Conservation (phyloP, 2,329 filamentous ascomycete genomes). For the Orbilia oligospora region DNA sequence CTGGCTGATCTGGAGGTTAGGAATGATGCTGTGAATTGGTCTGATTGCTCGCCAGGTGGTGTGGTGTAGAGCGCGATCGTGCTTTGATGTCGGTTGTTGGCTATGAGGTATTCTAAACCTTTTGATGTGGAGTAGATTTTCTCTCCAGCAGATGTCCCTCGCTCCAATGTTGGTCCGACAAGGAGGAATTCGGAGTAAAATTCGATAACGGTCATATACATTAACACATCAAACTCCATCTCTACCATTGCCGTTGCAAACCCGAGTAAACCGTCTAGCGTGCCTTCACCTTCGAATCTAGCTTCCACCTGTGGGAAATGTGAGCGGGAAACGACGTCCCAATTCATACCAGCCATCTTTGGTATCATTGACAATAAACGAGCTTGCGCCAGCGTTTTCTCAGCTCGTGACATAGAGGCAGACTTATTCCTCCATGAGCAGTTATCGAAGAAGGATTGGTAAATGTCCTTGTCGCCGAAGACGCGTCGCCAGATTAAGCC, state of each 20-base stretch:
- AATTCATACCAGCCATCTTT: conserved; percentile 58
- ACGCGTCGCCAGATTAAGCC: conserved; percentile 58
- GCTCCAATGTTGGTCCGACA: conserved; percentile 43
- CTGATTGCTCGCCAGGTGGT: conserved; percentile 48
- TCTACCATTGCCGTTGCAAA: conserved; percentile 59
- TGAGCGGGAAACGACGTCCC: conserved; percentile 56
- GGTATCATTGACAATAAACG: conserved; percentile 53
- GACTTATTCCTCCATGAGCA: conserved; percentile 58
- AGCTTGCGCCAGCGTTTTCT: conserved; percentile 54
- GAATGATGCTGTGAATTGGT: conserved; percentile 58
- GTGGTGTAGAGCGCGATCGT: conserved; percentile 52
- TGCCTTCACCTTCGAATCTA: conserved; percentile 52
- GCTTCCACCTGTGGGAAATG: conserved; percentile 59
- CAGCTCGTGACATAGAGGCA: conserved; percentile 55
- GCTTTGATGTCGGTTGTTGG: conserved; percentile 54
- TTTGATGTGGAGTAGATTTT: conserved; percentile 54
- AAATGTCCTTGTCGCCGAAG: conserved; percentile 59
- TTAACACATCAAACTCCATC: conserved; percentile 58
- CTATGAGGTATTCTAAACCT: conserved; percentile 55
- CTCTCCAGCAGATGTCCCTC: conserved; percentile 19
- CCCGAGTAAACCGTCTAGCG: conserved; percentile 53
- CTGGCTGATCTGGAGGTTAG: conserved; percentile 51
- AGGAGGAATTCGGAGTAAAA: conserved; percentile 58
- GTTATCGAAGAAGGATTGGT: conserved; percentile 59
- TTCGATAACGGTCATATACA: conserved; percentile 60